phyloP scores from a whole-genome alignment of 1,139 yeast genomes.

The Yamadazyma pseudoaaseri region DNA sequence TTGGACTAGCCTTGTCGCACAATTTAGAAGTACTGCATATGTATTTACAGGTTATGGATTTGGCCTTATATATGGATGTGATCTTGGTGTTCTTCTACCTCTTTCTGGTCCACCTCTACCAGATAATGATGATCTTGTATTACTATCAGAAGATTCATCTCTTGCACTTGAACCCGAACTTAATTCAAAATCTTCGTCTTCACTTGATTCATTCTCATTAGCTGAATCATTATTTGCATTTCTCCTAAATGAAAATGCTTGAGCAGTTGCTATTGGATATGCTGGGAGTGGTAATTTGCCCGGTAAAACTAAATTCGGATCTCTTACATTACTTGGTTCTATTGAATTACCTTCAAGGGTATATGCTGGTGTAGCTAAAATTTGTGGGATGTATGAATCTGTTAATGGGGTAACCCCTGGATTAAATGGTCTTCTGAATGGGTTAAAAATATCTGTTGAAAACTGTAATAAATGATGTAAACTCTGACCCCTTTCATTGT shows the following conservation, averaged over 20 bases:
- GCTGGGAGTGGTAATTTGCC: constrained; percentile 33
- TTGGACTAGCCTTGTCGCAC: background rate
- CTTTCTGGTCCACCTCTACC: constrained; percentile 31
- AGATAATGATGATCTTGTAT: constrained; percentile 5
- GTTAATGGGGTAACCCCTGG: constrained; percentile 43
- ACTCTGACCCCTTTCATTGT: constrained; percentile 18
- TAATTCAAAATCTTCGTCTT: constrained; percentile 1
- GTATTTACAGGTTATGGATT: background rate
- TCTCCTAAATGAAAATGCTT: constrained; percentile 3
- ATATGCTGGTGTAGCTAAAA: constrained; percentile 26
- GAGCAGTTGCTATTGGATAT: constrained; percentile 7
- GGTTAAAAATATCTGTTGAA: constrained; percentile 41
- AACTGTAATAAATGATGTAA: constrained; percentile 25
- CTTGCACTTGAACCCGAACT: constrained; percentile 1
- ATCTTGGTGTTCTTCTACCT: constrained; percentile 24
- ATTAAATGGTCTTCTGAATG: constrained; percentile 36
- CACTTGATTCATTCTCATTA: background rate
- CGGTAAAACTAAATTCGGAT: constrained; percentile 31
- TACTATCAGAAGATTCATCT: background rate
- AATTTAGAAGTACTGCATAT: background rate
- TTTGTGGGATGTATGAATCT: constrained; percentile 39
- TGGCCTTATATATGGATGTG: constrained; percentile 29
- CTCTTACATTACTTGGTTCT: constrained; percentile 14
- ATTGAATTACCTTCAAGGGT: constrained; percentile 8
- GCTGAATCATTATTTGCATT: constrained; percentile 1